Percentiles rank a stretch among this genome's conserved stretches.
phyloP scores from a whole-genome alignment of 257 asterid species.

The Salvia hispanica region DNA sequence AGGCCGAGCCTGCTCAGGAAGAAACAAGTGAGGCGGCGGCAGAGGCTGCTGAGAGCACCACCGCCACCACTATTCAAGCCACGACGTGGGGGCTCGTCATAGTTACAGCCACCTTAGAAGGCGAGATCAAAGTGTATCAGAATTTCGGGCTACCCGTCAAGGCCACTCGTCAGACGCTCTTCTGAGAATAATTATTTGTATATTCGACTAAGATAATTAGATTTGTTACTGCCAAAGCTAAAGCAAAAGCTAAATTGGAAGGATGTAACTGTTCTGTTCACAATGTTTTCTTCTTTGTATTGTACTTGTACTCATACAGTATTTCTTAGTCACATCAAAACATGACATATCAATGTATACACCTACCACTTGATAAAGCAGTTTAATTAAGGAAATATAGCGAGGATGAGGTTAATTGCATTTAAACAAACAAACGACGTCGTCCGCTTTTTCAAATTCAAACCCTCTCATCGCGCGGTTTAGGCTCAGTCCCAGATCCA shows the following conservation, averaged over 20 bases:
- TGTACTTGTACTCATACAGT: no score
- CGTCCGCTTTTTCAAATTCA: slow-evolving; percentile 27
- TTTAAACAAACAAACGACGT: slow-evolving; percentile 11
- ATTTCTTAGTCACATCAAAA: no score
- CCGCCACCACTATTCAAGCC: slow-evolving; percentile 47
- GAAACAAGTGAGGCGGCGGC: background rate
- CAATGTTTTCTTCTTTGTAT: no score
- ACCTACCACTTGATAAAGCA: no score
- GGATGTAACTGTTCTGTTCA: no score
- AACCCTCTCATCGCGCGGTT: slow-evolving; percentile 29
- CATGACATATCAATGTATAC: no score
- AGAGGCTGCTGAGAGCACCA: slow-evolving; percentile 32
- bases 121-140: slow-evolving; percentile 80
- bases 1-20: slow-evolving; percentile 7
- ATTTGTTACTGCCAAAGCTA: no score
- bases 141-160: slow-evolving; percentile 77
- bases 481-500: slow-evolving; percentile 30
- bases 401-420: no score
- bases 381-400: no score
- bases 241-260: no score
- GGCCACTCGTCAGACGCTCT: slow-evolving; percentile 40
- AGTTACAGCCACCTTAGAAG: slow-evolving; percentile 69
- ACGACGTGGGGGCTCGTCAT: slow-evolving; percentile 88
- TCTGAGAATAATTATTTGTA: slow-evolving; percentile 28
- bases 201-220: no score